Conservation (phyloP, 2,329 filamentous ascomycete species). For the Trichoderma koningiopsis region DNA sequence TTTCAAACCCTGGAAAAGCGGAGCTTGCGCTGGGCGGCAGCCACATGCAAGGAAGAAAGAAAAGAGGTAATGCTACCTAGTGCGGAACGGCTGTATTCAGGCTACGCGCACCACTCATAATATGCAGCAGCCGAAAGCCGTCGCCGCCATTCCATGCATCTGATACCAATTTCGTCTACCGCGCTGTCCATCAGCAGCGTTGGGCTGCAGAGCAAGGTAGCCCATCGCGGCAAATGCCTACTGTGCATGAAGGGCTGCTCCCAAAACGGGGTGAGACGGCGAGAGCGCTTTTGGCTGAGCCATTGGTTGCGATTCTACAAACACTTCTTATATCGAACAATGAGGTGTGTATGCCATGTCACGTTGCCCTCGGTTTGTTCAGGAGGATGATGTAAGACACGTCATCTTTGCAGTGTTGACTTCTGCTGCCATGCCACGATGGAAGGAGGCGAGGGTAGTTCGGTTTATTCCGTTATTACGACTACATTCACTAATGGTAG, state of each 20-base stretch:
- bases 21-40: background rate
- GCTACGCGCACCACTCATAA: background rate
- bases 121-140: background rate
- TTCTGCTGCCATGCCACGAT: background rate
- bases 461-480: background rate
- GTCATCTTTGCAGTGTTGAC: background rate
- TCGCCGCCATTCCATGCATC: background rate
- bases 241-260: background rate
- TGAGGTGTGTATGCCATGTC: background rate
- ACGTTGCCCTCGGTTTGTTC: background rate
- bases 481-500: background rate
- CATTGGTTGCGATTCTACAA: background rate
- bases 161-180: background rate
- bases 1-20: background rate
- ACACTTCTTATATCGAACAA: background rate
- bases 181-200: background rate
- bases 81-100: background rate
- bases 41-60: background rate
- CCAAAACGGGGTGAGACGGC: background rate
- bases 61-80: background rate
- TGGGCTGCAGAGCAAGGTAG: background rate
- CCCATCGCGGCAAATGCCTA: background rate
- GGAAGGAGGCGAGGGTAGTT: background rate
- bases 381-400: slow-evolving; percentile 8
- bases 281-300: background rate